Base-by-base conservation (phyloP, 768 basidiomycete species). In the Termitomyces sp. region DNA sequence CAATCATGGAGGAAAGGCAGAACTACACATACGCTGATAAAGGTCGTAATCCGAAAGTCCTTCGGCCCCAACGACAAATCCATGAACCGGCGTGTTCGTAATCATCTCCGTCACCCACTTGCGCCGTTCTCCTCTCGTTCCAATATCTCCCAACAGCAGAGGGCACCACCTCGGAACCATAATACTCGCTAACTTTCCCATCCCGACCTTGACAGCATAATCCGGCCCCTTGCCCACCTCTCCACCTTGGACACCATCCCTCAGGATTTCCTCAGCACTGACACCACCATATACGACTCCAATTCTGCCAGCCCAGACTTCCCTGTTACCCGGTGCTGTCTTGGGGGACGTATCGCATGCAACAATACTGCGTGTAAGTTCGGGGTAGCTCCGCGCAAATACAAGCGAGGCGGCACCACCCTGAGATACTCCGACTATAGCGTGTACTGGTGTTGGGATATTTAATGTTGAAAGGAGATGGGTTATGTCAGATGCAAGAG, bases 151-250 rank as follows among this genome's bases (percentile, higher is more conserved):
- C 14, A 71, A 79, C 1, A 73, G 74, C 3, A 66, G 28, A 18
- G 78, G 74, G 67, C 82, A 83, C 81, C 81, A 83, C 33, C 80
- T 70, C 2, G 75, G 73, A 0, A 77, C 68, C 0, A 79, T 82
- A 6, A 71, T 68, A 16, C 66, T 60, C 0, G 76, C 78, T 14
- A 83, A 71, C 24, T 68, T 69, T 3, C 61, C 47, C 73, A 82
- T 78, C 2, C 79, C 79, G 5, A 73, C 64, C 24, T 68, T 62
- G 36, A 67, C 61, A 1, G 74, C 74, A 47, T 72, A 72, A 30
- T 62, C 68, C 13, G 60, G 48, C 1, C 56, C 60, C 14, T 68
- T 62, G 0, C 63, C 59, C 3, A 49, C 59, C 1, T 56, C 59
- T 16, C 59, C 62, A 45, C 60, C 58, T 22, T 58, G 44, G 1